These are phyloP conservation scores for Cucurbitaria berberidis DNA, from an alignment of 2,329 filamentous ascomycete species.

Conservation along the genomic window DNA sequence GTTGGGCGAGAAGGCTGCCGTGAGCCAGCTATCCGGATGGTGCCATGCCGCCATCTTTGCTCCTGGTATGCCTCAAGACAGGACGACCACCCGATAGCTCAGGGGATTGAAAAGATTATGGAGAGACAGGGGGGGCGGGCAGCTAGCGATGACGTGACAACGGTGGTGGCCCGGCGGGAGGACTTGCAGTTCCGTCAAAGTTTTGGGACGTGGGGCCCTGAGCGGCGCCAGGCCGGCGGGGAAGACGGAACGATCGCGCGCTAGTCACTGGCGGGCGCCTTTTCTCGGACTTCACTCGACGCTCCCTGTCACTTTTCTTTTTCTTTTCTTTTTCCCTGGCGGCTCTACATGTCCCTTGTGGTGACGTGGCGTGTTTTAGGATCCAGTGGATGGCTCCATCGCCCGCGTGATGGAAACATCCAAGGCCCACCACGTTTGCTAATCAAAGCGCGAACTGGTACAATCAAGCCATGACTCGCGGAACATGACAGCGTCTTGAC, in stretches of 20 bases:
- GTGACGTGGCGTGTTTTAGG: neutral
- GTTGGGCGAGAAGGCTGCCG: slow-evolving; percentile 54
- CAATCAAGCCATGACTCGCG: slow-evolving; percentile 14
- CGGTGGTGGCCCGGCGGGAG: neutral
- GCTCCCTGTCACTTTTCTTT: neutral
- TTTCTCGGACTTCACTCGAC: slow-evolving; percentile 39
- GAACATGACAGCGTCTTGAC: slow-evolving; percentile 5
- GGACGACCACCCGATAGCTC: neutral
- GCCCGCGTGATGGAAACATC: neutral
- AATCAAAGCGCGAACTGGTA: neutral
- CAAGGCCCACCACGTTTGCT: no score
- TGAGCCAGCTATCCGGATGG: slow-evolving; percentile 53
- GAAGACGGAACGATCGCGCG: slow-evolving; percentile 17
- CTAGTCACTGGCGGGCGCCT: slow-evolving; percentile 25
- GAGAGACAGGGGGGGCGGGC: slow-evolving; percentile 3
- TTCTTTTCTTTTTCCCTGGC: neutral
- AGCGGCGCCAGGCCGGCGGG: slow-evolving; percentile 18
- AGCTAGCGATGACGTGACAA: slow-evolving; percentile 31
- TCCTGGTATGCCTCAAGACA: neutral
- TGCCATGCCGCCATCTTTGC: slow-evolving; percentile 45
- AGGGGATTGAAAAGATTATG: neutral
- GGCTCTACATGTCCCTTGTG: neutral
- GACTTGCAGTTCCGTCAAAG: slow-evolving; percentile 13
- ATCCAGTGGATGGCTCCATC: neutral
- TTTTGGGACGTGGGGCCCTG: slow-evolving; percentile 13